Base-by-base conservation (phyloP, 495 filamentous ascomycete species). In the Hypoxylon trugodes region DNA sequence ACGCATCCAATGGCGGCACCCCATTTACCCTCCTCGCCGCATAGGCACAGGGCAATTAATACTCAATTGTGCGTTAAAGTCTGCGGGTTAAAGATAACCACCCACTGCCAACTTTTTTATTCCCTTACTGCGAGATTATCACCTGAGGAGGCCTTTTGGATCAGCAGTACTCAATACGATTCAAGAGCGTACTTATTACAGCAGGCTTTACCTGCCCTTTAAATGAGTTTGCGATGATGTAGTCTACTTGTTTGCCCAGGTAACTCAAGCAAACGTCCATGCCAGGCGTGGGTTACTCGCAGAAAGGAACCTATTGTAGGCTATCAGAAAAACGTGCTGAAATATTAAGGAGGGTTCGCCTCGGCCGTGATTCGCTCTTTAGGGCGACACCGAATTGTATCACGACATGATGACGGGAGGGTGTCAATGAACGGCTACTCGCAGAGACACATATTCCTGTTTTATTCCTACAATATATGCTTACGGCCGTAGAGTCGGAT, bases 401-500 rank as follows among this genome's bases (percentile, higher is more conserved):
- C 46, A 32, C 35, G 19, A 24, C n/a, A 52, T 57, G 51, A 53
- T 46, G 57, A 61, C 57, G 26, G 40, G 36, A 35, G 37, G 45
- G 10, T 6, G 22, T 28, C 41, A 38, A 43, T 49, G 43, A 52
- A 38, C 41, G 38, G 47, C 47, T 55, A 21, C 45, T 61, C 45
- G 55, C 50, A 61, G 40, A 37, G 30, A 46, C 45, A 32, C 38
- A 38, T n/a, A 26, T 26, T 32, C 28, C 32, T 25, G 19, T 22
- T 15, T 56, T 9, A 36, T 28, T 42, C 36, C 43, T 58, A 55
- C 38, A 32, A 52, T 35, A 12, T 42, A 25, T 13, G 25, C 53
- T 58, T 53, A 58, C 64, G 58, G 64, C 64, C 64, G 64, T 67
- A 61, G 22, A 24, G 26, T 55, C 36, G n/a, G 45, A 47, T 32